phyloP scores from a whole-genome alignment of 75 land plant species.

The Larix kaempferi region DNA sequence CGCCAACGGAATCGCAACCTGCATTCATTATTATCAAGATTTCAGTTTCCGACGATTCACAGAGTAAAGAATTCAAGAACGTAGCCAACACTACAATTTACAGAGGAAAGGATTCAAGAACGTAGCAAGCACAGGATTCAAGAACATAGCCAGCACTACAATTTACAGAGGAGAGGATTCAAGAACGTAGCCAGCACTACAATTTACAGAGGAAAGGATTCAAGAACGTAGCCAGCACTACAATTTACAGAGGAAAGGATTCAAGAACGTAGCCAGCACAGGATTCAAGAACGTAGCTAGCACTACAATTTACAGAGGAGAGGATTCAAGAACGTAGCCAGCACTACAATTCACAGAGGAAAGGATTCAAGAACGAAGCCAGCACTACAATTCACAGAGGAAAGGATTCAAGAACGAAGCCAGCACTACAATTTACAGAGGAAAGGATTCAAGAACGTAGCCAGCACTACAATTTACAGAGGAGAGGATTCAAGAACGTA shows the following conservation, averaged over 20 bases:
- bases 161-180: neutral
- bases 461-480: neutral
- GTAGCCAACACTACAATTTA: too few relatives aligned
- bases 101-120: neutral
- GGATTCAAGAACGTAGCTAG: neutral
- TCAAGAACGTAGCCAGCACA: neutral
- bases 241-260: neutral
- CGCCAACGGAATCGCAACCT: conserved; percentile 55
- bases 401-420: too few relatives aligned
- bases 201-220: neutral
- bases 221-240: neutral
- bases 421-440: neutral
- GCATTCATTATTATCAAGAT: neutral
- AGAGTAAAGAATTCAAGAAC: too few relatives aligned
- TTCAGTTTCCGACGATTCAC: too few relatives aligned
- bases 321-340: too few relatives aligned
- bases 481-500: neutral
- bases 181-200: neutral
- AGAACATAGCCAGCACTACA: neutral
- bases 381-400: neutral
- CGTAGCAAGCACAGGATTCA: neutral
- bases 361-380: neutral
- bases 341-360: neutral
- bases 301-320: neutral
- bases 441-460: too few relatives aligned